Evolutionary conservation across 768 basidiomycete species (phyloP).

Genomic region (Lanmaoa rubissima): DNA sequence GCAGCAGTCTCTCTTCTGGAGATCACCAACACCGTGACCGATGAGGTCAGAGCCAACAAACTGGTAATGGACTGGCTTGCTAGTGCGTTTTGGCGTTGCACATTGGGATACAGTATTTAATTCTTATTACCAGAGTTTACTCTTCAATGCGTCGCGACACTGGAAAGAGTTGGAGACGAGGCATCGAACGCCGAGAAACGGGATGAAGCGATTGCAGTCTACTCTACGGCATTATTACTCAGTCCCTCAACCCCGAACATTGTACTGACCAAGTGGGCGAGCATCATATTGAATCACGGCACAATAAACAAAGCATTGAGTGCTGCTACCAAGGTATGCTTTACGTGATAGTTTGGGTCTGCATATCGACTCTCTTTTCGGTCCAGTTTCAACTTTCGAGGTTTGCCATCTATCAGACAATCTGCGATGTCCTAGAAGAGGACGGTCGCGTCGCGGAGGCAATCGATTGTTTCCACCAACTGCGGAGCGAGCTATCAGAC

Average conservation of each 20-base stretch:
- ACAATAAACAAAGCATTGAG: not conserved
- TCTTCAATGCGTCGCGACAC: not conserved
- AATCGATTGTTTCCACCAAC: not conserved
- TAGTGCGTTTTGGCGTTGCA: too few species aligned
- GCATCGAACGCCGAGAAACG: not conserved
- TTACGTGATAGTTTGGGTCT: not conserved
- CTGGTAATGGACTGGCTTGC: too few species aligned
- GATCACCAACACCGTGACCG: too few species aligned
- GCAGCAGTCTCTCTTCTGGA: too few species aligned
- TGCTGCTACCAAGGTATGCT: not conserved
- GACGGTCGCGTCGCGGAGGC: not conserved
- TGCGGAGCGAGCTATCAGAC: not conserved
- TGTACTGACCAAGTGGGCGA: slow-evolving; percentile 1
- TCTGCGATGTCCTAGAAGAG: slow-evolving; percentile 2
- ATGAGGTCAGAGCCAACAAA: too few species aligned
- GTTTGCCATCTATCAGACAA: not conserved
- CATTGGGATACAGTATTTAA: too few species aligned
- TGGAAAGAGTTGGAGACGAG: slow-evolving; percentile 2
- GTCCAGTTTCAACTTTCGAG: not conserved
- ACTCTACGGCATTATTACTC: not conserved
- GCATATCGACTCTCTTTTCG: not conserved
- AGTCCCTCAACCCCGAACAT: not conserved
- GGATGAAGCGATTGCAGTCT: not conserved
- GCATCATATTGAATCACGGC: not conserved
- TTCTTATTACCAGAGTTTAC: too few species aligned